These are phyloP conservation scores for Pleurotus sapidus DNA, from an alignment of 768 basidiomycete species.

Conservation along the genomic window DNA sequence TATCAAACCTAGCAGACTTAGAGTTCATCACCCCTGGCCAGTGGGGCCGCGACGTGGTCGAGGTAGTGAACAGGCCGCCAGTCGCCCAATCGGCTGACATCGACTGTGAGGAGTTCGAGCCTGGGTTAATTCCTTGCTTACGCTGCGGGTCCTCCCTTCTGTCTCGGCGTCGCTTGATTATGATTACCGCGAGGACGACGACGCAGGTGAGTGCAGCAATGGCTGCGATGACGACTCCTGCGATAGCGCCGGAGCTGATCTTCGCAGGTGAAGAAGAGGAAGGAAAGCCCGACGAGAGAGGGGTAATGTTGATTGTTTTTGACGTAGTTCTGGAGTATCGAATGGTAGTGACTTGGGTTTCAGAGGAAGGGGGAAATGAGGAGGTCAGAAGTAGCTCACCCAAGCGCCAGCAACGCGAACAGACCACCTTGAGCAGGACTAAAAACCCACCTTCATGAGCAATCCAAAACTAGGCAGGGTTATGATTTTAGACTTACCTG, in stretches of 20 bases:
- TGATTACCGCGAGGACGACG: not conserved
- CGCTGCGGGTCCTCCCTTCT: not conserved
- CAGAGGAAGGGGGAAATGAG: not conserved
- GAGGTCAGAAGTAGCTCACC: not conserved
- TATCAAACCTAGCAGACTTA: not conserved
- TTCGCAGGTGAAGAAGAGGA: not conserved
- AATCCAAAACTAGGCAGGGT: too few species aligned
- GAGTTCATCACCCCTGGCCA: not conserved
- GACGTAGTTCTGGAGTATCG: not conserved
- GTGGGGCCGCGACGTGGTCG: too few species aligned
- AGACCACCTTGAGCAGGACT: conserved; percentile 33
- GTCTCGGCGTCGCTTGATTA: not conserved
- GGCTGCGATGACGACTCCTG: not conserved
- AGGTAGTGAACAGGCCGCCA: not conserved
- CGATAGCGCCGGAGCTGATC: not conserved
- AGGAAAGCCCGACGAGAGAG: not conserved
- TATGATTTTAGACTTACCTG: conserved; percentile 10
- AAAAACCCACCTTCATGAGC: not conserved
- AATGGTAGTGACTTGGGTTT: not conserved
- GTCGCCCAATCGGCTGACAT: not conserved
- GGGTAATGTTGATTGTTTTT: not conserved
- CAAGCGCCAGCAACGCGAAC: conserved; percentile 24
- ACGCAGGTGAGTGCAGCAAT: not conserved
- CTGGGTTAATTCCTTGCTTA: not conserved
- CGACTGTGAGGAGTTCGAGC: not conserved